Conservation (phyloP, 2,329 filamentous ascomycete genomes). For the Botrytis elliptica region DNA sequence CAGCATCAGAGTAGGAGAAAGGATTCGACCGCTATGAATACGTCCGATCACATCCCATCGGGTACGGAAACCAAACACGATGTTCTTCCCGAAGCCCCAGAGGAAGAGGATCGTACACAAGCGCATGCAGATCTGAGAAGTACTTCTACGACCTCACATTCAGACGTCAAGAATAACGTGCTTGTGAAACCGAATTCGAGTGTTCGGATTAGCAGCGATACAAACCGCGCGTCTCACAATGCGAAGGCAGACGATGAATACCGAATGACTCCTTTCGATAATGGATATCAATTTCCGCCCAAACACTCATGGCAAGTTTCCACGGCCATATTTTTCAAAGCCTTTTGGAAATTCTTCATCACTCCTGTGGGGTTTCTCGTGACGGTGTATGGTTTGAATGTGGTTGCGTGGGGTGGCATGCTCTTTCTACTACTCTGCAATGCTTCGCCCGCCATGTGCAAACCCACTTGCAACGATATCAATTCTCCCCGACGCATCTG, state of each 20-base stretch:
- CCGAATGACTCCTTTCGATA: conserved; percentile 49
- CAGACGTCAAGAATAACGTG: not conserved
- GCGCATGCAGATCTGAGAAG: not conserved
- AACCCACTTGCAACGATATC: conserved; percentile 66
- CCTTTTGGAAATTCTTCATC: conserved; percentile 70
- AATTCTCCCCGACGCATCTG: conserved; percentile 76
- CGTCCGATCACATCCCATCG: conserved; percentile 16
- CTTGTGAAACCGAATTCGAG: not conserved
- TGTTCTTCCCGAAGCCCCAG: conserved; percentile 29
- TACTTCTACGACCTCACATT: not conserved
- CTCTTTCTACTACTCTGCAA: conserved; percentile 81
- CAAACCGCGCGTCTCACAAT: conserved; percentile 26
- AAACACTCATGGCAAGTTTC: conserved; percentile 60
- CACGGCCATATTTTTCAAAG: conserved; percentile 54
- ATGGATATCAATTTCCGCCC: conserved; percentile 65
- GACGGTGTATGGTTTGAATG: conserved; percentile 75
- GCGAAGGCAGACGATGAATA: conserved; percentile 25
- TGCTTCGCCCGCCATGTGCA: conserved; percentile 71
- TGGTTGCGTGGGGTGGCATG: conserved; percentile 90
- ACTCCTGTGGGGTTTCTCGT: conserved; percentile 77
- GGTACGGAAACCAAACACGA: conserved; percentile 26
- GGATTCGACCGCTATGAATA: conserved; percentile 23
- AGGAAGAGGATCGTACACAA: conserved; percentile 25
- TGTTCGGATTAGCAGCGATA: conserved; percentile 28
- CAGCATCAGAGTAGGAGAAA: conserved; percentile 22